phyloP scores from a whole-genome alignment of 1,284 basidiomycete species.

The Naganishia sp. region DNA sequence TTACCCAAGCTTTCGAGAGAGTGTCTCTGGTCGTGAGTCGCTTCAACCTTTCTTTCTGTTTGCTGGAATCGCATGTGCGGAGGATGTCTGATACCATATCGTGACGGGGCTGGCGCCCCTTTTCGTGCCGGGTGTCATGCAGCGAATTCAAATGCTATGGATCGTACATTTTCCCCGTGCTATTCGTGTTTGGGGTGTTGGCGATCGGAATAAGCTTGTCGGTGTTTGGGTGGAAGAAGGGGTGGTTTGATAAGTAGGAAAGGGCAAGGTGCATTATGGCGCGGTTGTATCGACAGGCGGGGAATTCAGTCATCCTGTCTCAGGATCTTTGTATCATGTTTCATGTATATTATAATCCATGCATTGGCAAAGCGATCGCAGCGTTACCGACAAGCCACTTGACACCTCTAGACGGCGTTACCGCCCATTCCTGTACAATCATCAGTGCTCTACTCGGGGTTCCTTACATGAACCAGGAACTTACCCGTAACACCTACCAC shows the following conservation, averaged over 20 bases:
- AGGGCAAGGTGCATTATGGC: background rate
- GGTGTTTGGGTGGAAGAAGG: slow-evolving; percentile 42
- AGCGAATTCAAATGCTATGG: slow-evolving; percentile 51
- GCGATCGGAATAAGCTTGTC: slow-evolving; percentile 40
- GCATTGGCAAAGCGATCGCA: background rate
- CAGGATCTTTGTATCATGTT: background rate
- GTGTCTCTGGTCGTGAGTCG: slow-evolving; percentile 41
- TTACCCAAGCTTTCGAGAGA: slow-evolving; percentile 40
- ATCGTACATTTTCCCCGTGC: slow-evolving; percentile 44
- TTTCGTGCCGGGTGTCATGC: background rate
- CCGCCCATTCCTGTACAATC: slow-evolving; percentile 29
- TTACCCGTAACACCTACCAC: slow-evolving; percentile 48
- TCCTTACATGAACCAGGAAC: background rate
- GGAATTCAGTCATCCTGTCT: background rate
- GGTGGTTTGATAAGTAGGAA: slow-evolving; percentile 38
- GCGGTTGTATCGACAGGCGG: background rate
- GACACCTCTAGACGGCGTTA: slow-evolving; percentile 6
- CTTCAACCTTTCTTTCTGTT: background rate
- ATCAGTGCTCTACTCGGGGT: background rate
- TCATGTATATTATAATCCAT: no score
- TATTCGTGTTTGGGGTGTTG: slow-evolving; percentile 45
- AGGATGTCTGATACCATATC: no score
- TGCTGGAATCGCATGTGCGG: background rate
- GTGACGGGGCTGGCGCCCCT: background rate
- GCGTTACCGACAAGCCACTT: background rate